Evolutionary conservation across 169 alveolate species (phyloP).

Genomic region (Eimeria sp.): DNA sequence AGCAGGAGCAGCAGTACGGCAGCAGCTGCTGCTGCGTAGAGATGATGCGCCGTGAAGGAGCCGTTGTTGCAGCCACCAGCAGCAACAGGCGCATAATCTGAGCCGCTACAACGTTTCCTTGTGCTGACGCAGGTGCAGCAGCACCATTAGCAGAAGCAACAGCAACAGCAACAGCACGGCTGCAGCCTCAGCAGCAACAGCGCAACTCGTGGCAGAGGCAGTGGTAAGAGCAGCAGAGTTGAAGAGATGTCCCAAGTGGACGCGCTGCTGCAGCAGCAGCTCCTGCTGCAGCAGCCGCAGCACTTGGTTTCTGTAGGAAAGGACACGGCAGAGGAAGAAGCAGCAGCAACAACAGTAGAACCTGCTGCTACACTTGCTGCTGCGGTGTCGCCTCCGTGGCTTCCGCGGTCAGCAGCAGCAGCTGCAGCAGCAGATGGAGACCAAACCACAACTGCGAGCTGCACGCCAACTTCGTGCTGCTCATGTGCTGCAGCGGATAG

Average conservation of each 20-base stretch:
- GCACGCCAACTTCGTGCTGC: constrained; percentile 43
- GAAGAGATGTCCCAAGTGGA: constrained; percentile 49
- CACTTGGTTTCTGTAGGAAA: constrained; percentile 1
- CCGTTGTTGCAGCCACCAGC: not conserved
- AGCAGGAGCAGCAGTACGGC: not conserved
- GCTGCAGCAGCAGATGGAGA: constrained; percentile 9
- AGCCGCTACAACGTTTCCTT: not conserved
- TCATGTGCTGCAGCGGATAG: not conserved
- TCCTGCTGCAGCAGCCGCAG: constrained; percentile 53
- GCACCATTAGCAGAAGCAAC: not conserved
- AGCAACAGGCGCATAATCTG: not conserved
- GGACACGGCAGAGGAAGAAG: not conserved
- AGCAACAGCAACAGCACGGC: not conserved
- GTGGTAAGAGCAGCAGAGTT: not conserved
- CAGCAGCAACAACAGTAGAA: not conserved
- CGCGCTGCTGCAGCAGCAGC: constrained; percentile 61
- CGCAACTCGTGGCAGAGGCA: not conserved
- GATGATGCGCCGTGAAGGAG: not conserved
- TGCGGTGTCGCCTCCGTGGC: constrained; percentile 5
- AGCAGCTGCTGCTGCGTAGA: not conserved
- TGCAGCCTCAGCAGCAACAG: not conserved
- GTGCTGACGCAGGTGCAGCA: not conserved
- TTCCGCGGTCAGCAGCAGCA: not conserved
- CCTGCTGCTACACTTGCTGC: constrained; percentile 5
- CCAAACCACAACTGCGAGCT: constrained; percentile 33